These are phyloP conservation scores for Exophiala spinifera DNA, from an alignment of 2,329 filamentous ascomycete species.

Conservation along the genomic window DNA sequence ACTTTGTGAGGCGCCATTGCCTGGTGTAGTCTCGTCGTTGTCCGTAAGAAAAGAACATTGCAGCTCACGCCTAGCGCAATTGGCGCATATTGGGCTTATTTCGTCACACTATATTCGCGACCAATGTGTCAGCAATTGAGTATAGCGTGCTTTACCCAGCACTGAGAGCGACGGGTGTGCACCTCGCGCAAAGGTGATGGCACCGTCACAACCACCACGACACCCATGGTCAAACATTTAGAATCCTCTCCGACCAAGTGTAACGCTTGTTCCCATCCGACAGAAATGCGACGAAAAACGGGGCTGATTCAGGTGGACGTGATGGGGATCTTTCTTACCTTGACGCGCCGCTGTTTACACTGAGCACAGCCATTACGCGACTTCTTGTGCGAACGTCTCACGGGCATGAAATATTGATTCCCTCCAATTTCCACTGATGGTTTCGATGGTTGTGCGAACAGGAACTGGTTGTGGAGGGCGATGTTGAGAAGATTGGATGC, in stretches of 20 bases:
- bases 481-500: no score
- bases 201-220: no score
- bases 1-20: background rate
- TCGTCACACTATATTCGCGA: slow-evolving; percentile 37
- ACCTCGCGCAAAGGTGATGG: no score
- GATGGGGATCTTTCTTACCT: slow-evolving; percentile 34
- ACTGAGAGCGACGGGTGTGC: background rate
- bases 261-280: no score
- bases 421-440: no score
- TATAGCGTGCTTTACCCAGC: background rate
- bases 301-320: background rate
- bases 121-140: background rate
- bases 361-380: slow-evolving; percentile 43
- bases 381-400: slow-evolving; percentile 42
- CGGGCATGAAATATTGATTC: slow-evolving; percentile 31
- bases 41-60: slow-evolving; percentile 32
- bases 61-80: slow-evolving; percentile 38
- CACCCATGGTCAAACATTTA: no score
- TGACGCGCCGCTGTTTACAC: slow-evolving; percentile 43
- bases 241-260: no score
- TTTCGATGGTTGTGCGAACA: no score
- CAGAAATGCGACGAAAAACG: no score
- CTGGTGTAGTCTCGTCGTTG: background rate
- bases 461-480: no score
- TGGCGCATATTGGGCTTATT: slow-evolving; percentile 38